These are phyloP conservation scores for Kockiozyma suomiensis DNA, from an alignment of 805 yeast genomes.

Conservation along the genomic window DNA sequence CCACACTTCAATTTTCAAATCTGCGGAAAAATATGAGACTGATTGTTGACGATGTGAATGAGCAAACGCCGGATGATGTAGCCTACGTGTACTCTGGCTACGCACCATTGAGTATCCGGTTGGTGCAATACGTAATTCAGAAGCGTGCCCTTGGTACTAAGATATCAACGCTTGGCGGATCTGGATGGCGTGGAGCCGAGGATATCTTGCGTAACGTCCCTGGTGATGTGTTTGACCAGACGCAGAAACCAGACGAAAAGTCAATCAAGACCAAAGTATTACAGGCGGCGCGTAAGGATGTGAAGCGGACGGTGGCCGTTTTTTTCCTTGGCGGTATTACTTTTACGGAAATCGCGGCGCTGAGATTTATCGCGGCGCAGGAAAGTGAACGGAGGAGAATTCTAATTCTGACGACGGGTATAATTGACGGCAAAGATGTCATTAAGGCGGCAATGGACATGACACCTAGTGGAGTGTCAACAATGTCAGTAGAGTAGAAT, in stretches of 20 bases:
- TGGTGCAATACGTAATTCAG: slow-evolving; percentile 68
- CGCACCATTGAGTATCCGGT: slow-evolving; percentile 71
- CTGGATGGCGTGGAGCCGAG: slow-evolving; percentile 48
- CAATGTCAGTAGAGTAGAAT: background rate
- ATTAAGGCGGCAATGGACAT: slow-evolving; percentile 36
- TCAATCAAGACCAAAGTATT: slow-evolving; percentile 30
- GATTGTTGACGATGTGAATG: slow-evolving; percentile 41
- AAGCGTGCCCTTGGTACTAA: slow-evolving; percentile 42
- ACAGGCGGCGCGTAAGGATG: slow-evolving; percentile 34
- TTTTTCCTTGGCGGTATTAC: slow-evolving; percentile 87
- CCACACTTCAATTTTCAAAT: slow-evolving; percentile 48
- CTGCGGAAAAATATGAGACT: slow-evolving; percentile 49
- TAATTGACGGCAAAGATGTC: slow-evolving; percentile 50
- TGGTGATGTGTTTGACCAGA: slow-evolving; percentile 45
- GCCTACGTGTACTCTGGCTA: slow-evolving; percentile 77
- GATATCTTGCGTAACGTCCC: slow-evolving; percentile 43
- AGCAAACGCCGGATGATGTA: slow-evolving; percentile 50
- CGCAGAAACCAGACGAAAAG: slow-evolving; percentile 35
- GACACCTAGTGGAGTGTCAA: slow-evolving; percentile 16
- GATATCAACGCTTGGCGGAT: slow-evolving; percentile 25
- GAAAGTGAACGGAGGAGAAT: slow-evolving; percentile 44
- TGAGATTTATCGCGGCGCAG: slow-evolving; percentile 59
- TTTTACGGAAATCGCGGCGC: slow-evolving; percentile 75
- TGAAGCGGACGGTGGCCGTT: slow-evolving; percentile 45
- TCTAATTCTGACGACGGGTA: slow-evolving; percentile 53